These are phyloP conservation scores for Gossypium raimondii DNA, from an alignment of 345 rosid species.

Conservation along the genomic window DNA sequence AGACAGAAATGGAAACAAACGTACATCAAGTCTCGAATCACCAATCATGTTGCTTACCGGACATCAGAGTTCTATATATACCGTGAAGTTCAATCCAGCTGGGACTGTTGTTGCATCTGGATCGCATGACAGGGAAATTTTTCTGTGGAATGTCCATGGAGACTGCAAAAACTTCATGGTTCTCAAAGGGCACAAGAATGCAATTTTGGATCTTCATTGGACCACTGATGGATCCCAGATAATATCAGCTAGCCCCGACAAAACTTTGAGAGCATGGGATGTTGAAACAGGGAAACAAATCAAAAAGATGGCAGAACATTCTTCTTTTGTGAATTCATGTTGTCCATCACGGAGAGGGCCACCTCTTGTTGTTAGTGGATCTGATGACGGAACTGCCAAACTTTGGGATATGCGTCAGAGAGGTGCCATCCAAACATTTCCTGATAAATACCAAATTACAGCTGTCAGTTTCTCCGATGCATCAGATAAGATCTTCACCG, in stretches of 20 bases:
- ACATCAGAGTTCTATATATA: slow-evolving; percentile 80
- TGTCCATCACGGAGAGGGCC: slow-evolving; percentile 90
- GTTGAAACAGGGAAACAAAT: slow-evolving; percentile 88
- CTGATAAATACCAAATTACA: slow-evolving; percentile 94
- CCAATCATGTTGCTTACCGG: slow-evolving; percentile 88
- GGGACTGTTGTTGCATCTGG: slow-evolving; percentile 89
- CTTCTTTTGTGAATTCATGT: slow-evolving; percentile 87
- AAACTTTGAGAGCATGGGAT: slow-evolving; percentile 91
- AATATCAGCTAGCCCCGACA: slow-evolving; percentile 92
- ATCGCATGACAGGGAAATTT: slow-evolving; percentile 90
- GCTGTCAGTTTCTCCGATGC: slow-evolving; percentile 94
- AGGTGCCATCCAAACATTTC: slow-evolving; percentile 98
- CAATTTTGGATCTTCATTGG: slow-evolving; percentile 92
- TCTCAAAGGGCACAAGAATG: slow-evolving; percentile 92
- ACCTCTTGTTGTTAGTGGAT: slow-evolving; percentile 87
- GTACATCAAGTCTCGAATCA: slow-evolving; percentile 84
- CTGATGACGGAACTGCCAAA: slow-evolving; percentile 96
- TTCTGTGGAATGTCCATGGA: slow-evolving; percentile 83
- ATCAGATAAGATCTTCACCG: slow-evolving; percentile 87
- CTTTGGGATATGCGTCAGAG: slow-evolving; percentile 99
- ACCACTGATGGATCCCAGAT: slow-evolving; percentile 85
- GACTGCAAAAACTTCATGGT: slow-evolving; percentile 97
- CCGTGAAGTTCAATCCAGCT: slow-evolving; percentile 88
- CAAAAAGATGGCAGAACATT: slow-evolving; percentile 96
- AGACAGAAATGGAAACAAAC: slow-evolving; percentile 52